These are phyloP conservation scores for Triadica sebifera DNA, from an alignment of 345 rosid genomes.

Conservation along the genomic window DNA sequence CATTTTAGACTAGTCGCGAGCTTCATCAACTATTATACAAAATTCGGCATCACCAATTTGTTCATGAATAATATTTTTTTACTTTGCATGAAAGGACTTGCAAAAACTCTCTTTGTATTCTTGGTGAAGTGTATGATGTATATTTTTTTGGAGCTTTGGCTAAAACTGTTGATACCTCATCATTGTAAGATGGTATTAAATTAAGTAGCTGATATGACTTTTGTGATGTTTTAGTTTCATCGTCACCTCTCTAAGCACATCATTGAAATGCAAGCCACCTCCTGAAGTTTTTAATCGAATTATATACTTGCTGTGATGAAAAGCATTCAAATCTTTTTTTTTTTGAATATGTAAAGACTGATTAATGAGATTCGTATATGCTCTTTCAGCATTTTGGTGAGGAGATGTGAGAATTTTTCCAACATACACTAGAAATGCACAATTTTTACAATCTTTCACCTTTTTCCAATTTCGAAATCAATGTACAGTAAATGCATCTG, in stretches of 20 bases:
- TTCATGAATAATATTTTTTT: not conserved
- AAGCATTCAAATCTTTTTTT: not conserved
- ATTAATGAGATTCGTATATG: not conserved
- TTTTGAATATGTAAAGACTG: not conserved
- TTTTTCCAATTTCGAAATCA: not conserved
- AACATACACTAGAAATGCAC: not conserved
- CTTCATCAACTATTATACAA: constrained; percentile 4
- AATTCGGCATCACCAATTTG: not conserved
- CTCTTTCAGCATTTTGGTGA: not conserved
- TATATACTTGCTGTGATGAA: not conserved
- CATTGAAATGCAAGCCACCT: constrained; percentile 2
- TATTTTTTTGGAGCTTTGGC: too few species aligned
- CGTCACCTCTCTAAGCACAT: constrained; percentile 13
- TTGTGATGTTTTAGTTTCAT: too few species aligned
- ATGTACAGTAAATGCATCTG: not conserved
- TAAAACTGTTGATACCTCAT: too few species aligned
- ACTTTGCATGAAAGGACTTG: too few species aligned
- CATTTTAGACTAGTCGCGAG: not conserved
- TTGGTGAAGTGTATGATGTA: too few species aligned
- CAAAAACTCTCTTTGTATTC: too few species aligned
- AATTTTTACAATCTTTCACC: not conserved
- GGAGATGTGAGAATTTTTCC: not conserved
- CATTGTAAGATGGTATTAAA: too few species aligned
- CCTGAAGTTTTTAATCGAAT: not conserved
- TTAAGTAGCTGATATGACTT: too few species aligned